Conservation (phyloP, 805 yeast genomes). For the Metschnikowia gelsemii region DNA sequence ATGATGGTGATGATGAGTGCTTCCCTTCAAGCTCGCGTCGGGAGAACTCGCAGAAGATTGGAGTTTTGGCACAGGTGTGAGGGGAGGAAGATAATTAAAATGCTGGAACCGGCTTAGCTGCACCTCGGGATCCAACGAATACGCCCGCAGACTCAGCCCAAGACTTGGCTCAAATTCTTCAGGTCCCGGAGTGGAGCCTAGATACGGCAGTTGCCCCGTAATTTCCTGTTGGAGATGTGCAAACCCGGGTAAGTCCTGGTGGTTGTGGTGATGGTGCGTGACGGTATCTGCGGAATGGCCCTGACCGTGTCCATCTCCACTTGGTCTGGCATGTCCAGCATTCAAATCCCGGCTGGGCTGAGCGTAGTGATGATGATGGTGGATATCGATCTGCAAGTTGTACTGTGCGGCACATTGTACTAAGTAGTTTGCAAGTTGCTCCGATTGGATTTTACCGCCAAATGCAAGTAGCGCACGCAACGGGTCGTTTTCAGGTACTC, state of each 20-base stretch:
- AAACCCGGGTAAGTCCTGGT: constrained; percentile 9
- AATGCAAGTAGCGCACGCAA: constrained; percentile 25
- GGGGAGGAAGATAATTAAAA: constrained; percentile 71
- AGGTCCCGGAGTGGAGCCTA: constrained; percentile 1
- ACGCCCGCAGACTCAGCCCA: background rate
- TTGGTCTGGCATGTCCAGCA: background rate
- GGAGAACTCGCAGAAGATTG: constrained; percentile 56
- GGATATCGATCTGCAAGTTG: constrained; percentile 64
- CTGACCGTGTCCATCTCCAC: background rate
- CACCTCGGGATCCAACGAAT: constrained; percentile 17
- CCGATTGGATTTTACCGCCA: constrained; percentile 51
- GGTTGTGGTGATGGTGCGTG: background rate
- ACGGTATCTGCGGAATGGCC: background rate
- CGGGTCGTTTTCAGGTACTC: constrained; percentile 21
- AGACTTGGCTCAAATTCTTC: background rate
- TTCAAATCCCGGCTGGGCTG: background rate
- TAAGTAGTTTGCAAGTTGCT: constrained; percentile 55
- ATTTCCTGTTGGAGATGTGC: constrained; percentile 7
- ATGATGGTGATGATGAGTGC: constrained; percentile 14
- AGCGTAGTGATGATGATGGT: constrained; percentile 77
- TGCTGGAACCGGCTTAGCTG: constrained; percentile 45
- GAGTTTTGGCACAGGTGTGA: constrained; percentile 67
- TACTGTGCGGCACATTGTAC: constrained; percentile 59
- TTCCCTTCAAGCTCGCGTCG: constrained; percentile 20
- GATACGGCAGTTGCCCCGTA: constrained; percentile 6